Conservation (phyloP, 73 alveolate species). For the Paramecium caudatum region DNA sequence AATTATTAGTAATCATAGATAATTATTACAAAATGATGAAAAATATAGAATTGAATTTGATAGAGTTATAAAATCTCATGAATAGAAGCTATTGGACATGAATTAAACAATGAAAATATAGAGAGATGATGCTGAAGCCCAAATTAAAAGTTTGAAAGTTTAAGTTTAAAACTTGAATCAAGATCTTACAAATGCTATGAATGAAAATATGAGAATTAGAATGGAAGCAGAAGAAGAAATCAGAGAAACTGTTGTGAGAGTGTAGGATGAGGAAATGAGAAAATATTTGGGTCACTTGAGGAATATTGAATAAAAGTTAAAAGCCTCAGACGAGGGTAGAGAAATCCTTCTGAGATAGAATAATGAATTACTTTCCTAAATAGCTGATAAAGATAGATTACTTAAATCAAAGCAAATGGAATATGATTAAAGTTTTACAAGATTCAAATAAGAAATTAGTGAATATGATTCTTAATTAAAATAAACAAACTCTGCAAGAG, state of each 20-base stretch:
- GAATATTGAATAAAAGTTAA: constrained; percentile 57
- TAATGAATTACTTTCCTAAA: neutral
- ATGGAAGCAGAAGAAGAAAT: constrained; percentile 66
- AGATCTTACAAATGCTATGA: constrained; percentile 7
- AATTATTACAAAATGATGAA: neutral
- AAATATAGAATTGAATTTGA: constrained; percentile 55
- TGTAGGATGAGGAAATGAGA: constrained; percentile 66
- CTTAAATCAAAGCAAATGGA: constrained; percentile 39
- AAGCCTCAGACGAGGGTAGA: constrained; percentile 60
- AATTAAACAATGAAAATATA: neutral
- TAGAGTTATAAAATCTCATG: constrained; percentile 11
- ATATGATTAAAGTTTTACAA: constrained; percentile 16
- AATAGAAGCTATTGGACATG: neutral
- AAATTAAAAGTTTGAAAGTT: constrained; percentile 24
- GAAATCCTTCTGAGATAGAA: neutral
- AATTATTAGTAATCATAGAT: neutral
- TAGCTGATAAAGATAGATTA: constrained; percentile 47
- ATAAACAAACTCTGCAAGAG: constrained; percentile 44
- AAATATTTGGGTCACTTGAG: constrained; percentile 58
- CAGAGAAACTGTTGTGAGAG: constrained; percentile 61
- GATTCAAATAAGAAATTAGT: constrained; percentile 47
- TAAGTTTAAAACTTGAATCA: constrained; percentile 20
- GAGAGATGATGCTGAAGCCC: constrained; percentile 36
- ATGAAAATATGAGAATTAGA: constrained; percentile 61
- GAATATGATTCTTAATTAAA: constrained; percentile 19